Percentiles rank a stretch among this genome's conserved stretches.
These are phyloP conservation scores for Hyphopichia khmerensis DNA, from an alignment of 1,139 yeast species.

Conservation along the genomic window DNA sequence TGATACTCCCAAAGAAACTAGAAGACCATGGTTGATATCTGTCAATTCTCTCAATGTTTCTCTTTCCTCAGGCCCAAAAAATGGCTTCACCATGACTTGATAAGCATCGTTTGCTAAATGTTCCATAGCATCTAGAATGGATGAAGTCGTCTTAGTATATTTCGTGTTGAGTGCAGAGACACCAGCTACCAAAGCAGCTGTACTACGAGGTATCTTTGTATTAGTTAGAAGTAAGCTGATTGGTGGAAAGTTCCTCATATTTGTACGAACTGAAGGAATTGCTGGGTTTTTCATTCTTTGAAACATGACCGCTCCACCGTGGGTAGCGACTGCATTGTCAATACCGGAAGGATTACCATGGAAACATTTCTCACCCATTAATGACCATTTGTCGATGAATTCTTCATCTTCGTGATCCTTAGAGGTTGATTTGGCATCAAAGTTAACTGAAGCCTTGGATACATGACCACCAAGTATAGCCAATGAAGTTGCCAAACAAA, in stretches of 20 bases:
- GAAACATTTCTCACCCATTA: conserved; percentile 90
- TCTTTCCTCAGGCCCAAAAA: conserved; percentile 45
- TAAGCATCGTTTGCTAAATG: conserved; percentile 68
- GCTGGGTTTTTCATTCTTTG: conserved; percentile 59
- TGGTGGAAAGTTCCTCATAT: conserved; percentile 73
- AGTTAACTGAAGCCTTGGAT: conserved; percentile 23
- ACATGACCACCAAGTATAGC: conserved; percentile 61
- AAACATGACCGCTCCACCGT: conserved; percentile 94
- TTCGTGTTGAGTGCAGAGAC: conserved; percentile 59
- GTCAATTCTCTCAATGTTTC: conserved; percentile 61
- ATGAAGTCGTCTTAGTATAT: conserved; percentile 54
- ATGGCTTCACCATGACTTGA: conserved; percentile 53
- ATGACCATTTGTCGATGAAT: conserved; percentile 82
- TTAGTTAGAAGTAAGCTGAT: conserved; percentile 75
- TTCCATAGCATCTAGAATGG: conserved; percentile 72
- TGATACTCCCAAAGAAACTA: conserved; percentile 86
- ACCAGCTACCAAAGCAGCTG: conserved; percentile 77
- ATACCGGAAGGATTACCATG: conserved; percentile 98
- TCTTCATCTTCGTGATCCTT: conserved; percentile 47
- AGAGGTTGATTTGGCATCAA: conserved; percentile 29
- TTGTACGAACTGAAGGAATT: conserved; percentile 58
- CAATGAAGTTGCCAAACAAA: conserved; percentile 78
- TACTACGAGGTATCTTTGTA: conserved; percentile 82
- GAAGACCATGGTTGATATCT: conserved; percentile 84
- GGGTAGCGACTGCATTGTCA: conserved; percentile 93